These are phyloP conservation scores for Waitea zeae DNA, from an alignment of 1,284 basidiomycete species.

Conservation along the genomic window DNA sequence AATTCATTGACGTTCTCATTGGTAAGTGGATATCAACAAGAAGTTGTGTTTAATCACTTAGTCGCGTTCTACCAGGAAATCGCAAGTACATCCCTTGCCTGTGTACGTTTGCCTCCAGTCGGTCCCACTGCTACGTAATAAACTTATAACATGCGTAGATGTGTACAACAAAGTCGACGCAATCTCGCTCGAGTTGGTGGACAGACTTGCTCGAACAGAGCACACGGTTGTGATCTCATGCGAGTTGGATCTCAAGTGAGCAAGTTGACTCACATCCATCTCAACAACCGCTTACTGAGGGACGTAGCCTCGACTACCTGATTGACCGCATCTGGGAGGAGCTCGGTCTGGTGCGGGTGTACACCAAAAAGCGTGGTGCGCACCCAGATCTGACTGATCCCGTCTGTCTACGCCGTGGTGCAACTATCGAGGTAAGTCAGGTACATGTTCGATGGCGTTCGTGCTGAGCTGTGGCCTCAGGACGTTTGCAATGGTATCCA, in stretches of 20 bases:
- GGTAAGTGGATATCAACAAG: slow-evolving; percentile 36
- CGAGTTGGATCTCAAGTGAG: slow-evolving; percentile 77
- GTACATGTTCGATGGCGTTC: not conserved
- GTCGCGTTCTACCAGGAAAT: too few relatives aligned
- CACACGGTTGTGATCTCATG: slow-evolving; percentile 89
- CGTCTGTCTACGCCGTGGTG: slow-evolving; percentile 83
- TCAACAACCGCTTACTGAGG: not conserved
- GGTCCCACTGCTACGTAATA: slow-evolving; percentile 1
- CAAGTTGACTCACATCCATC: slow-evolving; percentile 2
- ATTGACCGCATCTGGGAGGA: slow-evolving; percentile 86
- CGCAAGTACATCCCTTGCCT: slow-evolving; percentile 91
- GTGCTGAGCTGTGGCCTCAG: slow-evolving; percentile 17
- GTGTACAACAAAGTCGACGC: slow-evolving; percentile 95
- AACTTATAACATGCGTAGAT: slow-evolving; percentile 26
- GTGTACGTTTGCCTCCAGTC: slow-evolving; percentile 27
- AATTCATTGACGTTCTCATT: slow-evolving; percentile 94
- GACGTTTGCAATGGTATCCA: slow-evolving; percentile 88
- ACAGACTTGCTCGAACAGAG: slow-evolving; percentile 78
- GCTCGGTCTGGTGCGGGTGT: slow-evolving; percentile 77
- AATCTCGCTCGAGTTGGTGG: slow-evolving; percentile 79
- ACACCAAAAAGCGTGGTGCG: slow-evolving; percentile 92
- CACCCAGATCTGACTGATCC: slow-evolving; percentile 87
- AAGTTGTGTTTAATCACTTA: too few relatives aligned
- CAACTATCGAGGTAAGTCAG: slow-evolving; percentile 77
- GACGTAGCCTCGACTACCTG: slow-evolving; percentile 64